Percentiles rank a stretch among this genome's conserved stretches.
phyloP scores from a whole-genome alignment of 2,329 filamentous ascomycete genomes.

The Ambrosiella cleistominuta region DNA sequence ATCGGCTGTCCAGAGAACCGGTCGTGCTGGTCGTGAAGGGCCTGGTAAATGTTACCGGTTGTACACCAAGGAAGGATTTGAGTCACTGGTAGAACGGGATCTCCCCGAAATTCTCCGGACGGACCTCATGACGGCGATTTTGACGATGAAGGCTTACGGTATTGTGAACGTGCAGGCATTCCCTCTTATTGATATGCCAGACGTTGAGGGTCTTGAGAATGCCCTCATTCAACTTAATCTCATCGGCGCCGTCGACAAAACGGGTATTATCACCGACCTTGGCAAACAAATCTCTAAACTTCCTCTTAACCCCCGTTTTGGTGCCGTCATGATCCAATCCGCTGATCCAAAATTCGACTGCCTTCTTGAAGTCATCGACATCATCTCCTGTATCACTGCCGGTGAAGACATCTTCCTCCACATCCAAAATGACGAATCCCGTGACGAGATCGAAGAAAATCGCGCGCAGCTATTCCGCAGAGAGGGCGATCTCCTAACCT shows the following conservation, averaged over 20 bases:
- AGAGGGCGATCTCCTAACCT: conserved; percentile 48
- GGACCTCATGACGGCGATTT: conserved; percentile 67
- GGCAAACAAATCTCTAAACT: conserved; percentile 67
- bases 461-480: conserved; percentile 41
- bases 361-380: conserved; percentile 67
- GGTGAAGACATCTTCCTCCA: conserved; percentile 47
- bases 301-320: conserved; percentile 65
- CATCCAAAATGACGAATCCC: conserved; percentile 37
- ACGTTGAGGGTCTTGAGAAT: conserved; percentile 60
- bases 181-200: conserved; percentile 68
- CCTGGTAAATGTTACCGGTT: conserved; percentile 78
- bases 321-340: conserved; percentile 67
- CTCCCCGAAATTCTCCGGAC: conserved; percentile 80
- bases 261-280: conserved; percentile 53
- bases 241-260: conserved; percentile 56
- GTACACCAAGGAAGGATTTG: conserved; percentile 67
- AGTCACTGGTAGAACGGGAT: conserved; percentile 52
- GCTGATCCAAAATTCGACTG: conserved; percentile 53
- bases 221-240: conserved; percentile 65
- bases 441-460: conserved; percentile 33
- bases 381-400: conserved; percentile 48
- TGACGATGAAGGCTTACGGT: conserved; percentile 87
- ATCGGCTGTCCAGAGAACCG: conserved; percentile 77
- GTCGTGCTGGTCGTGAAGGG: conserved; percentile 82
- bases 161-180: conserved; percentile 69